Evolutionary conservation across 2,329 filamentous ascomycete species (phyloP).

Genomic region (Fusarium sacchari): DNA sequence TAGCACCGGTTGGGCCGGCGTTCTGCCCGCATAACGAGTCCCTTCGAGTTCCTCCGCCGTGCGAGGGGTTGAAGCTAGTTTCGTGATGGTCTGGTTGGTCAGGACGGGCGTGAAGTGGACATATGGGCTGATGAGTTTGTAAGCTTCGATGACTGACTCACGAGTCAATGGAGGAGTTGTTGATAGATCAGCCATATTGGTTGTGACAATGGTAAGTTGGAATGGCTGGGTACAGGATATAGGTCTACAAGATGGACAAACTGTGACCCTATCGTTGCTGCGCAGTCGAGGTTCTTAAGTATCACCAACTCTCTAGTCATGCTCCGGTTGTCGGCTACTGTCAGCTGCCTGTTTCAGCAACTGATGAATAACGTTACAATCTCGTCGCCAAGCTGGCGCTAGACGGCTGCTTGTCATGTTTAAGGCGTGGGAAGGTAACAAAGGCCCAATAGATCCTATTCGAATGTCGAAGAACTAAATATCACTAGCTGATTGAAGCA

Average conservation of each 20-base stretch:
- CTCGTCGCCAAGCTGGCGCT: constrained; percentile 5
- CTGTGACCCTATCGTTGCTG: background rate
- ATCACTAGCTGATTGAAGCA: background rate
- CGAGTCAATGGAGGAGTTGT: constrained; percentile 75
- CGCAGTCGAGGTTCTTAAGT: constrained; percentile 1
- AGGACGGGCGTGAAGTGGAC: constrained; percentile 87
- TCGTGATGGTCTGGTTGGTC: constrained; percentile 79
- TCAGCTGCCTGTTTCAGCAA: constrained; percentile 21
- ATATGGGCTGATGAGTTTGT: constrained; percentile 76
- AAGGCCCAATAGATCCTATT: background rate
- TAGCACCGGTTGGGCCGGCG: constrained; percentile 72
- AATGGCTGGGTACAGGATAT: background rate
- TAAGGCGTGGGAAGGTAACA: constrained; percentile 12
- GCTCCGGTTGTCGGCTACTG: constrained; percentile 25
- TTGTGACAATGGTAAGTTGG: background rate
- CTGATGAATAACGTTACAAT: background rate
- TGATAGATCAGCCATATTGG: constrained; percentile 62
- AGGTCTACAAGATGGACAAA: background rate
- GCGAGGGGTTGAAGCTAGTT: constrained; percentile 78
- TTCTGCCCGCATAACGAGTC: constrained; percentile 65
- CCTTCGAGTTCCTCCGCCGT: constrained; percentile 60
- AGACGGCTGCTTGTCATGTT: constrained; percentile 4
- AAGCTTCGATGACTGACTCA: constrained; percentile 75
- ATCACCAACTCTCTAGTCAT: background rate
- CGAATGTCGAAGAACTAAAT: background rate